Evolutionary conservation across 2,329 filamentous ascomycete species (phyloP).

Genomic region (Trichoderma breve): DNA sequence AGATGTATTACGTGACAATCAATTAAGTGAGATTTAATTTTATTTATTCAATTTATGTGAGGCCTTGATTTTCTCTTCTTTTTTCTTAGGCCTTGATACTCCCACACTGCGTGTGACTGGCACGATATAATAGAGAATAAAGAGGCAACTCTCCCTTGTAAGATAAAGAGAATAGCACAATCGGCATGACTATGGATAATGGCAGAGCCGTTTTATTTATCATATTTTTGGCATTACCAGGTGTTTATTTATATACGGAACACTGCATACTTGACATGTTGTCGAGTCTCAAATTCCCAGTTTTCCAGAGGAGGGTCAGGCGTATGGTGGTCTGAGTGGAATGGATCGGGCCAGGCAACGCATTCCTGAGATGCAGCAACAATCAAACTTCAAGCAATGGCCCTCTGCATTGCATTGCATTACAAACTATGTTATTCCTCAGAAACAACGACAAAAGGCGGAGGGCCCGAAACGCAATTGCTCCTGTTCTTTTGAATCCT

Average conservation of each 20-base stretch:
- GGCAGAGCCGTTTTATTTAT: background rate
- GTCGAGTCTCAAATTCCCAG: background rate
- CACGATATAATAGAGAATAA: background rate
- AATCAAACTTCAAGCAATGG: conserved; percentile 27
- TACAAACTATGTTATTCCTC: background rate
- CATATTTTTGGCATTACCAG: background rate
- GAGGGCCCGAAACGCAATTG: background rate
- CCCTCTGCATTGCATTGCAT: background rate
- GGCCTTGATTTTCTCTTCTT: background rate
- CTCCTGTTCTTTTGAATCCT: background rate
- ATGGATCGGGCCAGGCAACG: conserved; percentile 39
- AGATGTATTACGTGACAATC: conserved; percentile 26
- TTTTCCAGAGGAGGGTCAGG: background rate
- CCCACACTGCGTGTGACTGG: background rate
- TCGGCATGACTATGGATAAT: background rate
- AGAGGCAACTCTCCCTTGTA: background rate
- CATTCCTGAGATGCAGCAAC: conserved; percentile 38
- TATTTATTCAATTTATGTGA: conserved; percentile 5
- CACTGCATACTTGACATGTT: background rate
- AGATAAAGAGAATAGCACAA: background rate
- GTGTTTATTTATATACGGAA: background rate
- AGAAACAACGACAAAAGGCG: conserved; percentile 1
- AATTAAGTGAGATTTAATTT: conserved; percentile 16
- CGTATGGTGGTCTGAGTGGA: conserved; percentile 30
- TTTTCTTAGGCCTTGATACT: background rate